Conservation (phyloP, 2,329 filamentous ascomycete genomes). For the Arthroderma sp. region DNA sequence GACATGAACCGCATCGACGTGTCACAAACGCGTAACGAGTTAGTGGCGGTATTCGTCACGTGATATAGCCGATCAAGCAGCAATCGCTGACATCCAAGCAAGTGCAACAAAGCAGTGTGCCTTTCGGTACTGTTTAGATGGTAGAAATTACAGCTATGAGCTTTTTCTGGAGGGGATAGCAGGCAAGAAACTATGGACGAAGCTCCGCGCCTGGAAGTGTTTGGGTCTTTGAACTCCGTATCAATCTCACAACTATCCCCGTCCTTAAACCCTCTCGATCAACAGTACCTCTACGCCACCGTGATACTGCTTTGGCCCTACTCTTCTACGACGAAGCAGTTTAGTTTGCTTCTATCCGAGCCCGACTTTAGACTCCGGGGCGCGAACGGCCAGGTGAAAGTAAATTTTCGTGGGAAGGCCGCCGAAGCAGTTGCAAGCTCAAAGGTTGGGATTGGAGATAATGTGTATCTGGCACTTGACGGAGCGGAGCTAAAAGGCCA, state of each 20-base stretch:
- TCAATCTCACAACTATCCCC: slow-evolving; percentile 32
- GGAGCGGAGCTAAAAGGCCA: slow-evolving; percentile 53
- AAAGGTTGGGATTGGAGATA: slow-evolving; percentile 65
- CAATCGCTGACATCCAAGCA: too few relatives aligned
- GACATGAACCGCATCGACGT: too few relatives aligned
- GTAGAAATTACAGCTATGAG: too few relatives aligned
- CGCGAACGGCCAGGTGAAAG: slow-evolving; percentile 65
- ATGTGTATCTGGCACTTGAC: slow-evolving; percentile 53
- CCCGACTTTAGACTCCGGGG: slow-evolving; percentile 69
- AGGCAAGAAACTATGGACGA: too few relatives aligned
- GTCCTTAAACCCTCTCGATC: slow-evolving; percentile 14
- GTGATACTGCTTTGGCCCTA: slow-evolving; percentile 88
- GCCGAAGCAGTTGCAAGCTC: slow-evolving; percentile 56
- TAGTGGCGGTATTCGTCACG: too few relatives aligned
- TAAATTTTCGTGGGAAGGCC: slow-evolving; percentile 57
- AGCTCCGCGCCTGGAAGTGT: too few relatives aligned
- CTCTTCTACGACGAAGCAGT: slow-evolving; percentile 58
- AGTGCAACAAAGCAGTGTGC: too few relatives aligned
- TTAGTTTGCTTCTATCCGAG: slow-evolving; percentile 72
- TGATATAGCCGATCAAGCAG: too few relatives aligned
- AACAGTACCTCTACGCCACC: slow-evolving; percentile 47
- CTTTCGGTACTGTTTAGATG: too few relatives aligned
- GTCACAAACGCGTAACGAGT: too few relatives aligned
- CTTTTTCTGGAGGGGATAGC: too few relatives aligned
- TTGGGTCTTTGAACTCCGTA: slow-evolving; percentile 8